A percentile compares a stretch with the other conserved stretches of the same genome.
Evolutionary conservation across 305 asterid genomes (phyloP).

Genomic region (Coffea humblotiana): DNA sequence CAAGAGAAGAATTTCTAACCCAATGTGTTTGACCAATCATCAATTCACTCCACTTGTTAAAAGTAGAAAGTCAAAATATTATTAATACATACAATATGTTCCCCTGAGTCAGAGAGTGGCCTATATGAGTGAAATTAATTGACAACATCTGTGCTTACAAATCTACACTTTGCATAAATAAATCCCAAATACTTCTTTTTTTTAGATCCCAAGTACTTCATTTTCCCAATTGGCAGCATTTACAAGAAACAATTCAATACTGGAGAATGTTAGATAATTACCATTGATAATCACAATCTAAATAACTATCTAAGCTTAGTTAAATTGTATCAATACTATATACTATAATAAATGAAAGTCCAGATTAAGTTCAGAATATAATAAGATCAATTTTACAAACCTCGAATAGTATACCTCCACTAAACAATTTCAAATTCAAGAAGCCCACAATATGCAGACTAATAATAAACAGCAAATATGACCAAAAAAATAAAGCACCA

Average conservation of each 20-base stretch:
- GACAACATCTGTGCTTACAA: slow-evolving; percentile 8
- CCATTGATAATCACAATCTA: not conserved
- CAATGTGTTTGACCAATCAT: too few relatives aligned
- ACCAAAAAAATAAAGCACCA: not conserved
- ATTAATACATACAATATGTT: too few relatives aligned
- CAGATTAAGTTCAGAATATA: not conserved
- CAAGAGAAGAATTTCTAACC: too few relatives aligned
- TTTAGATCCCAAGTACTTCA: not conserved
- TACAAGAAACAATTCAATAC: slow-evolving; percentile 11
- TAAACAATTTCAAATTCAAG: not conserved
- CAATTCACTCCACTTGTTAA: too few relatives aligned
- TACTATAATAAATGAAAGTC: not conserved
- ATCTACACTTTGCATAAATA: not conserved
- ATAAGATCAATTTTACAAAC: not conserved
- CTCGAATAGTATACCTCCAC: not conserved
- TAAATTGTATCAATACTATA: too few relatives aligned
- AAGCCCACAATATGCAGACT: not conserved
- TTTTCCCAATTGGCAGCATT: slow-evolving; percentile 1
- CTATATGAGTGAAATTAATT: not conserved
- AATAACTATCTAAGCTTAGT: not conserved
- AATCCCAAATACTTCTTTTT: too few relatives aligned
- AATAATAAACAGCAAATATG: not conserved
- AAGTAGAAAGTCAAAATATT: too few relatives aligned
- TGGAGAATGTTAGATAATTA: not conserved
- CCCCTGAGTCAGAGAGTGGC: too few relatives aligned